A percentile compares a stretch with the other conserved stretches of the same genome.
phyloP scores from a whole-genome alignment of 257 asterid species.

The Solanum neorickii region DNA sequence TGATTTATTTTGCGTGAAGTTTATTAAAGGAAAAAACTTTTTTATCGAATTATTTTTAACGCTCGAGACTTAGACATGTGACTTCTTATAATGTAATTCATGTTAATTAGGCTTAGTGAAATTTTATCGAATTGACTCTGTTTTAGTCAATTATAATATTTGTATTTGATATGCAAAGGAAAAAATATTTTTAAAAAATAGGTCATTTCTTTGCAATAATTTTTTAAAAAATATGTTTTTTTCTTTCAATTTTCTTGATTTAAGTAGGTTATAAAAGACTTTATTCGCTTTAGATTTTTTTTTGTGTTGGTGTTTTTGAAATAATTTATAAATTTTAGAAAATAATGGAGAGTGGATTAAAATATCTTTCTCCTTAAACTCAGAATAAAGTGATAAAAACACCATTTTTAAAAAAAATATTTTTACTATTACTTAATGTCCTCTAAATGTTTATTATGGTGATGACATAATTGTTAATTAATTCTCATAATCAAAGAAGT shows the following conservation, averaged over 20 bases:
- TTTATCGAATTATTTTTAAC: no score
- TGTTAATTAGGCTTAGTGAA: no score
- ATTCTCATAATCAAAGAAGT: not conserved
- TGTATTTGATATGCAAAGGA: not conserved
- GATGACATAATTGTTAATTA: not conserved
- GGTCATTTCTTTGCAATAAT: not conserved
- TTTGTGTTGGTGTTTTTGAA: not conserved
- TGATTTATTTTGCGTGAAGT: accelerated
- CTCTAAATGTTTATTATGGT: not conserved
- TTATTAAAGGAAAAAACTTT: not conserved
- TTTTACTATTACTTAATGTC: not conserved
- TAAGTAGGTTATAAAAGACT: no score
- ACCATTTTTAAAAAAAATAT: no score
- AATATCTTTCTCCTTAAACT: not conserved
- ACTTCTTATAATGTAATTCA: not conserved
- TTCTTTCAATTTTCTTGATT: no score
- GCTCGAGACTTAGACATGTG: not conserved
- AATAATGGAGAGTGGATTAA: not conserved
- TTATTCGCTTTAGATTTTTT: not conserved
- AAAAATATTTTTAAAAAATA: not conserved
- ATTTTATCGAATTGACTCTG: no score
- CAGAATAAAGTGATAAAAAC: not conserved
- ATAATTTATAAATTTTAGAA: not conserved
- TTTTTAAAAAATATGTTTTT: no score
- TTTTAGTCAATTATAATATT: not conserved